Evolutionary conservation across 208 protist species (phyloP).

Genomic region (Acanthamoeba lenticulata): DNA sequence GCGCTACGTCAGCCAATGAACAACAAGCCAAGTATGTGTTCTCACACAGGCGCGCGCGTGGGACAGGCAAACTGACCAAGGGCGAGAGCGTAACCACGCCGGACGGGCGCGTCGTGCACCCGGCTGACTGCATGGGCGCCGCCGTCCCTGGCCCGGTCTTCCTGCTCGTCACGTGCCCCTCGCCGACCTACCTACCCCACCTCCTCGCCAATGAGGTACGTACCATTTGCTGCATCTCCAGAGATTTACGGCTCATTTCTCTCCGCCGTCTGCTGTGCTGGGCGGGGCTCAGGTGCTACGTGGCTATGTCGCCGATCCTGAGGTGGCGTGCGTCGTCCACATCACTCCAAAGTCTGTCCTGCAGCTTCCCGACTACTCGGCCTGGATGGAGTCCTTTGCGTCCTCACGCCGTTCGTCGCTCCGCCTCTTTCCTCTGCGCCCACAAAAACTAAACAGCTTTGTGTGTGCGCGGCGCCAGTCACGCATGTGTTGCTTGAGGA

Average conservation of each 20-base stretch:
- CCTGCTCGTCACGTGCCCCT: slow-evolving; percentile 3
- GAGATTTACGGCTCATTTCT: background rate
- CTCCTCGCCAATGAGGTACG: background rate
- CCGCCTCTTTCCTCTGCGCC: background rate
- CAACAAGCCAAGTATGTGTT: background rate
- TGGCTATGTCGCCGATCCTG: background rate
- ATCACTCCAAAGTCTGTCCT: background rate
- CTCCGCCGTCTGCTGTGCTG: background rate
- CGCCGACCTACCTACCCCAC: background rate
- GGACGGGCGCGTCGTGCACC: background rate
- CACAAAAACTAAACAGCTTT: background rate
- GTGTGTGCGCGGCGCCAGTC: background rate
- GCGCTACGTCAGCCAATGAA: slow-evolving; percentile 28
- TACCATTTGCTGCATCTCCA: background rate
- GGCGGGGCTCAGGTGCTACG: background rate
- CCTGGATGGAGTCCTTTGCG: background rate
- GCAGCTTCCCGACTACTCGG: background rate
- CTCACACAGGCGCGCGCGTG: background rate
- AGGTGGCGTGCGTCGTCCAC: background rate
- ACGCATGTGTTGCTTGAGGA: background rate
- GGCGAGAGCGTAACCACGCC: background rate
- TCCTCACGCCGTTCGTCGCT: background rate
- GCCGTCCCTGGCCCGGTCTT: background rate
- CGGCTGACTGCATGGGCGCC: background rate
- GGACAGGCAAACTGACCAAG: background rate